Evolutionary conservation across 2,329 filamentous ascomycete species (phyloP), one percentile per base, ranked within the genome.

Genomic region (Calonectria leucothoes): DNA sequence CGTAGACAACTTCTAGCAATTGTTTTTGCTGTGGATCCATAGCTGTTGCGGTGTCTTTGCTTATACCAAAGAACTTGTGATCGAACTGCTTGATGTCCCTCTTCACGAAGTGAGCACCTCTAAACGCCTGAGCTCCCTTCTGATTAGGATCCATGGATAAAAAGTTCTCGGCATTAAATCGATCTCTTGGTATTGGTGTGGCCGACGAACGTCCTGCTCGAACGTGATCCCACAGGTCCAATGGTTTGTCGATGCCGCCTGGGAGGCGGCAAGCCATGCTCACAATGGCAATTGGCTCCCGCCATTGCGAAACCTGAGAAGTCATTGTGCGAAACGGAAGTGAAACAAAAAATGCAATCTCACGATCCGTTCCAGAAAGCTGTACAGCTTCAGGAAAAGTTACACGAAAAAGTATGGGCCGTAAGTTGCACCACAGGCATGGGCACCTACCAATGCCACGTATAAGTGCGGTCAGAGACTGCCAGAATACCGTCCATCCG

Each of bases 1-100:
- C 77, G 25, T 77, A 79, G 2, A 79, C 77, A 45, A 79, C 75
- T 63, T 79, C 77, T 2, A 79, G 77, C 4, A 79, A 48, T 29
- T 79, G 78, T 1, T 79, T 78, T 33, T 79, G 77, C 48, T 79
- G 77, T 0, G 77, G 77, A 52, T 79, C 77, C 77, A 79, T 79
- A 12, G 77, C 77, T 23, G 77, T 79, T 15, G 77, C 77, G 0
- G 77, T 79, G 11, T 79, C 76, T 69, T 79, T 79, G 66, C 76
- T 79, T 25, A 79, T 79, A 5, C 77, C 77, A 64, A 79, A 79
- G 72, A 79, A 79, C 70, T 79, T 79, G 71, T 79, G 76, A 61
- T 79, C 77, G 45, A 79, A 79, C 71, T 79, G 77, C 61, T 78
- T 79, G 20, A 79, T 74, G 35, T 79, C 77, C 20, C 77, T 59